These are phyloP conservation scores for Gnaphalium uliginosum DNA, from an alignment of 129 eudicot genomes.

Conservation along the genomic window DNA sequence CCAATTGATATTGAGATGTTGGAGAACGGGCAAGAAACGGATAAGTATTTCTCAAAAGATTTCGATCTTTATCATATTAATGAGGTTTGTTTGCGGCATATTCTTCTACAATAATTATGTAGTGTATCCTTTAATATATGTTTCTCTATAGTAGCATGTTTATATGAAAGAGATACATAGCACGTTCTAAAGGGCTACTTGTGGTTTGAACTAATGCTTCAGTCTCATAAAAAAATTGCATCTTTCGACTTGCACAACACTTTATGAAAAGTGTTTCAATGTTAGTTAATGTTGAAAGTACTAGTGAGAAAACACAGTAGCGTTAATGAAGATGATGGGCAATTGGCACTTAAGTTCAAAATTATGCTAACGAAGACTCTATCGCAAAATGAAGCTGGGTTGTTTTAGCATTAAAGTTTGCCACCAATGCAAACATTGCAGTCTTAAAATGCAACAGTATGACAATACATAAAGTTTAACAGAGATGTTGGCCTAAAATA, in stretches of 20 bases:
- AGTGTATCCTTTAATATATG: background rate
- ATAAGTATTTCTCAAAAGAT: constrained; percentile 82
- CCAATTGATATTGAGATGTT: constrained; percentile 89
- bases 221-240: background rate
- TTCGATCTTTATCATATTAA: constrained; percentile 64
- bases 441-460: background rate
- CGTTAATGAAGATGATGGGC: too few species aligned
- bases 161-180: background rate
- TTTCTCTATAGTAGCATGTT: background rate
- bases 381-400: background rate
- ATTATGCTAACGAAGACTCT: too few species aligned
- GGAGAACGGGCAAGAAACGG: constrained; percentile 71
- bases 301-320: too few species aligned
- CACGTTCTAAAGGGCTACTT: background rate
- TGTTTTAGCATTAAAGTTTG: too few species aligned
- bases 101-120: background rate
- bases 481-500: background rate
- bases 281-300: background rate
- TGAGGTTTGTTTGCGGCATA: constrained; percentile 55
- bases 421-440: background rate
- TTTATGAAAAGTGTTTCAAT: too few species aligned
- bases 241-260: background rate
- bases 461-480: background rate
- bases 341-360: too few species aligned
- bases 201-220: background rate